Base-by-base conservation (phyloP, 805 yeast species). In the Suhomyces sp. region DNA sequence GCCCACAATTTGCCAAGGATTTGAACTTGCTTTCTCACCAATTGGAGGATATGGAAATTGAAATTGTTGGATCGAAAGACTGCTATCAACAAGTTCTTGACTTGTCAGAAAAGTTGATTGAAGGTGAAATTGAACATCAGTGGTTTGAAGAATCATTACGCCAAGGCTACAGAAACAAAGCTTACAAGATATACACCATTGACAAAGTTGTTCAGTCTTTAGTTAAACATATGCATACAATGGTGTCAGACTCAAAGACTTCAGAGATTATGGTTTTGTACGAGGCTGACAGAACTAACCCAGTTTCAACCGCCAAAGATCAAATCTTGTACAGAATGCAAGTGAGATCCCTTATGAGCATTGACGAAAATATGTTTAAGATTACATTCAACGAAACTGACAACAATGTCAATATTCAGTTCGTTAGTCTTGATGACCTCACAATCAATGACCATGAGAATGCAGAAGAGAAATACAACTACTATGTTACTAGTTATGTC, bases 101-200 rank as follows among this genome's bases (percentile, higher is more conserved):
- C 2, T 77, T 94, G 52, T 83, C 96, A 54, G 90, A 84, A 58
- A 82, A 84, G 57, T 76, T 90, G 49, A 87, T 94, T 58, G 94
- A 90, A 59, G 96, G 96, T 27, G 94, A 90, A 36, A 72, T 94
- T 47, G 99, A 94, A 64, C 96, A 90, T 57, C 94, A 87, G 69
- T 86, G 91, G 87, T 96, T 88, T 68, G 99, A 94, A 73, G 99
- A 94, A 70, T 82, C 96, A 15, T 72, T 94, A 54, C 89, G 99
- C 57, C 97, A 93, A 76, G 97, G 96, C 0, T 94, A 88, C 74
- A 83, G 94, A 64, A 94, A 93, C 72, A 87, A 86, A 56, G 99
- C 98, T 0, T 94, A 88, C 75, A 90, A 90, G 68, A 72, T 94
- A 52, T 93, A 91, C 73, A 93, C 98, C 1, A 81, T 94, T 56